Evolutionary conservation across 164 flowering plant genomes (phyloP).

Genomic region (Santalum album): DNA sequence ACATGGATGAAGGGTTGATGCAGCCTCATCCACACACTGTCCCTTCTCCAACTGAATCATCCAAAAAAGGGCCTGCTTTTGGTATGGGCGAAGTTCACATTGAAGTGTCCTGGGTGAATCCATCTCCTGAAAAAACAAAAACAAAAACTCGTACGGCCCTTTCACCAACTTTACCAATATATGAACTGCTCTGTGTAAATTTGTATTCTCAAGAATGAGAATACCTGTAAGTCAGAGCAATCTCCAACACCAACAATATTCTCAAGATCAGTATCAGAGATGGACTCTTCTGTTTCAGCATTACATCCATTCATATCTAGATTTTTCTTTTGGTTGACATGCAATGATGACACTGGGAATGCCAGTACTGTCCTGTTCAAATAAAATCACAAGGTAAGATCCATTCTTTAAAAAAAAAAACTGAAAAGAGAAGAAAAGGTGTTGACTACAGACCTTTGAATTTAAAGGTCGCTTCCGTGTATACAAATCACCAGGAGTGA

Average conservation of each 20-base stretch:
- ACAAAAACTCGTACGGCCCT: not conserved
- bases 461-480: constrained; percentile 63
- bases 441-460: constrained; percentile 33
- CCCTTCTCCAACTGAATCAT: constrained; percentile 83
- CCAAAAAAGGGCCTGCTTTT: constrained; percentile 95
- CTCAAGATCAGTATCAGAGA: constrained; percentile 78
- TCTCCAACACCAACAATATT: constrained; percentile 72
- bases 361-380: constrained; percentile 48
- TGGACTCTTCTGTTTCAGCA: constrained; percentile 44
- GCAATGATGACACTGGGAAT: constrained; percentile 27
- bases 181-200: not conserved
- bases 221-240: constrained; percentile 74
- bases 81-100: constrained; percentile 88
- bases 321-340: constrained; percentile 30
- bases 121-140: constrained; percentile 63
- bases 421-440: not conserved
- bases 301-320: constrained; percentile 27
- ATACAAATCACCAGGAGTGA: constrained; percentile 75
- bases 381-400: constrained; percentile 5
- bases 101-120: constrained; percentile 71
- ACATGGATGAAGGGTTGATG: constrained; percentile 87
- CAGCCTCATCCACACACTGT: constrained; percentile 52
- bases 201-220: not conserved
- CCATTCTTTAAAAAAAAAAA: constrained; percentile 1
- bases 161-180: not conserved